Percentiles rank a stretch among this genome's conserved stretches.
phyloP scores from a whole-genome alignment of 148 eudicot genomes.

The Fagopyrum tataricum region DNA sequence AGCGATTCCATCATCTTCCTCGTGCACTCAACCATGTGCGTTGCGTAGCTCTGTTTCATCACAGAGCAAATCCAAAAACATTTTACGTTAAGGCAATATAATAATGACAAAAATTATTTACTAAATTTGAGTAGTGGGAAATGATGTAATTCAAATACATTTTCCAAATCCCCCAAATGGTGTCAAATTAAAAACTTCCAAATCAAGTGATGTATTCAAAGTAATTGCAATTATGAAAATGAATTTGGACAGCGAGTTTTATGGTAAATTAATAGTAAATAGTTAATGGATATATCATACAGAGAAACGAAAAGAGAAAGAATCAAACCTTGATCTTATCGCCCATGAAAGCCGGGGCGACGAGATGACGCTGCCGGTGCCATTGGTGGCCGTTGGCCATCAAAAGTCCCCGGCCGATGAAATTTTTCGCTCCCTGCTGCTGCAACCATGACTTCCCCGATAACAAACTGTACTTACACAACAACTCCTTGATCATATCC shows the following conservation, averaged over 20 bases:
- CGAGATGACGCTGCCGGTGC: slow-evolving; percentile 84
- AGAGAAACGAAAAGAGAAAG: background rate
- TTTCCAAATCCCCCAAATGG: background rate
- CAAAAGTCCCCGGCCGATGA: slow-evolving; percentile 66
- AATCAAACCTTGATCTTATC: slow-evolving; percentile 72
- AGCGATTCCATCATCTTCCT: slow-evolving; percentile 48
- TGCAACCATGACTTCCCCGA: slow-evolving; percentile 91
- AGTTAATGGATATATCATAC: background rate
- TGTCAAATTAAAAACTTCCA: background rate
- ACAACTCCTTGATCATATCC: slow-evolving; percentile 59
- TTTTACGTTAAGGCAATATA: background rate
- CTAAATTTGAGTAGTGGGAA: background rate
- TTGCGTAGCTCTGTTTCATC: slow-evolving; percentile 58
- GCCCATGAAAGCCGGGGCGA: slow-evolving; percentile 84
- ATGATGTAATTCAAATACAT: background rate
- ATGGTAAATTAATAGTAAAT: background rate
- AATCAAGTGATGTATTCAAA: background rate
- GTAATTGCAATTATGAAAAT: background rate
- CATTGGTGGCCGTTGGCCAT: slow-evolving; percentile 94
- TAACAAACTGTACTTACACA: slow-evolving; percentile 50
- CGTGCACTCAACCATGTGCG: slow-evolving; percentile 80
- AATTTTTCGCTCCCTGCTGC: slow-evolving; percentile 77
- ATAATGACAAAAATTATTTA: background rate
- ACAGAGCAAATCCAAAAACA: background rate
- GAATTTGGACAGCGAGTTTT: background rate